phyloP scores from a whole-genome alignment of 495 filamentous ascomycete species.

The Aspergillus indologenus region DNA sequence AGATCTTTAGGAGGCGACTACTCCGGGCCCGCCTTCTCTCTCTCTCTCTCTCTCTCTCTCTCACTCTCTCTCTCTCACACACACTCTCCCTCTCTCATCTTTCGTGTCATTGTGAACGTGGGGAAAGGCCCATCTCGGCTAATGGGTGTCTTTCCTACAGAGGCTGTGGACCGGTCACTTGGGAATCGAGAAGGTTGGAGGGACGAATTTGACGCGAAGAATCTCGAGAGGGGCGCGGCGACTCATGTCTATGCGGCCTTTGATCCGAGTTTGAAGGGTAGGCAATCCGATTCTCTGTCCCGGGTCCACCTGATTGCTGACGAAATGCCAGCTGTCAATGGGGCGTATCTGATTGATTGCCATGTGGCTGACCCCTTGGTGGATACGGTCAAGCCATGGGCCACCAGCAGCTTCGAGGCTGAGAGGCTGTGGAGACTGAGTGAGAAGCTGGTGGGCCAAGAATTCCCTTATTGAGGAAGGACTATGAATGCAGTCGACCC shows the following conservation, averaged over 20 bases:
- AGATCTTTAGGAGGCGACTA: too few relatives aligned
- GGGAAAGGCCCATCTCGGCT: neutral
- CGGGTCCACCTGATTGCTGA: neutral
- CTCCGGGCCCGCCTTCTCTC: too few relatives aligned
- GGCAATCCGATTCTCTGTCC: slow-evolving; percentile 3
- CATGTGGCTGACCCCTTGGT: slow-evolving; percentile 34
- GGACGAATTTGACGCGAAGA: slow-evolving; percentile 36
- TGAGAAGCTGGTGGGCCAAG: slow-evolving; percentile 37
- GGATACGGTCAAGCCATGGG: slow-evolving; percentile 34
- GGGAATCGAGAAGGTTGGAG: slow-evolving; percentile 31
- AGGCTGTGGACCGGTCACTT: slow-evolving; percentile 15
- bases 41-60: too few relatives aligned
- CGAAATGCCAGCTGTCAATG: slow-evolving; percentile 27
- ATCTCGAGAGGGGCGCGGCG: slow-evolving; percentile 49
- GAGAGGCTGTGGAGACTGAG: slow-evolving; percentile 43
- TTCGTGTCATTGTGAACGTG: neutral
- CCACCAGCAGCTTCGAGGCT: slow-evolving; percentile 36
- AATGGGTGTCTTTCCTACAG: neutral
- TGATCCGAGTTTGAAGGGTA: slow-evolving; percentile 49
- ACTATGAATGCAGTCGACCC: neutral
- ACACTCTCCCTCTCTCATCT: slow-evolving; percentile 11
- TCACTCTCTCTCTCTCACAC: too few relatives aligned
- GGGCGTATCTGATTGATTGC: slow-evolving; percentile 38
- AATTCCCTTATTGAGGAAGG: slow-evolving; percentile 19
- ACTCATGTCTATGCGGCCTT: slow-evolving; percentile 58